Evolutionary conservation across 2,329 filamentous ascomycete genomes (phyloP).

Genomic region (Cercospora beticola): DNA sequence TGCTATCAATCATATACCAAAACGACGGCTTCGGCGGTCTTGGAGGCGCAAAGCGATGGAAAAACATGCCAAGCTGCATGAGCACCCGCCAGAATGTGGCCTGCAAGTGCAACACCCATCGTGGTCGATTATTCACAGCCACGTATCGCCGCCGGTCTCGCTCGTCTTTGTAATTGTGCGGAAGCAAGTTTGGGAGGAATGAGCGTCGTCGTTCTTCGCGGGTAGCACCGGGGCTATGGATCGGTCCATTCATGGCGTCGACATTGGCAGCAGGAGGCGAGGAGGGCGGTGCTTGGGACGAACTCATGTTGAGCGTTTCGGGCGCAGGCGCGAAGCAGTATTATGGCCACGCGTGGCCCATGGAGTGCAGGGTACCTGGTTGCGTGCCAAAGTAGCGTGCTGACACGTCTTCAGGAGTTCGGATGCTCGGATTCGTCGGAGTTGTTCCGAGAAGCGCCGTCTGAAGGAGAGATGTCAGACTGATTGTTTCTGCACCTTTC

Average conservation of each 20-base stretch:
- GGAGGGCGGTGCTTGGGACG: neutral
- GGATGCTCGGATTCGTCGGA: neutral
- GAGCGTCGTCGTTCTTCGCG: constrained; percentile 4
- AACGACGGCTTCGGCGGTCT: constrained; percentile 62
- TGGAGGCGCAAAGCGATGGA: constrained; percentile 63
- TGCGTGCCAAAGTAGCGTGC: constrained; percentile 5
- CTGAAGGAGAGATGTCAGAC: neutral
- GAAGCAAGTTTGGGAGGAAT: constrained; percentile 17
- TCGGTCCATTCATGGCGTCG: constrained; percentile 2
- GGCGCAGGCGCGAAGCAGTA: neutral
- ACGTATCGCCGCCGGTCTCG: constrained; percentile 19
- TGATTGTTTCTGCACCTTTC: neutral
- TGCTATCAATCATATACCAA: constrained; percentile 55
- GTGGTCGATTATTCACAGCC: constrained; percentile 40
- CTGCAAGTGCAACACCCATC: constrained; percentile 63
- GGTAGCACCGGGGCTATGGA: neutral
- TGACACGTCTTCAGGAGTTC: constrained; percentile 4
- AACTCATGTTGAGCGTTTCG: constrained; percentile 1
- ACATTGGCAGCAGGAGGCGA: neutral
- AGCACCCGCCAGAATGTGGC: constrained; percentile 66
- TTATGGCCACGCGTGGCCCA: neutral
- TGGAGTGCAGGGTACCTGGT: neutral
- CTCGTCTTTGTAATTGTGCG: constrained; percentile 17
- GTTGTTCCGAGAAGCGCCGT: neutral
- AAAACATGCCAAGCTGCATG: constrained; percentile 67